Evolutionary conservation across 306 rosid species (phyloP).

Genomic region (Aeschynomene evenia): DNA sequence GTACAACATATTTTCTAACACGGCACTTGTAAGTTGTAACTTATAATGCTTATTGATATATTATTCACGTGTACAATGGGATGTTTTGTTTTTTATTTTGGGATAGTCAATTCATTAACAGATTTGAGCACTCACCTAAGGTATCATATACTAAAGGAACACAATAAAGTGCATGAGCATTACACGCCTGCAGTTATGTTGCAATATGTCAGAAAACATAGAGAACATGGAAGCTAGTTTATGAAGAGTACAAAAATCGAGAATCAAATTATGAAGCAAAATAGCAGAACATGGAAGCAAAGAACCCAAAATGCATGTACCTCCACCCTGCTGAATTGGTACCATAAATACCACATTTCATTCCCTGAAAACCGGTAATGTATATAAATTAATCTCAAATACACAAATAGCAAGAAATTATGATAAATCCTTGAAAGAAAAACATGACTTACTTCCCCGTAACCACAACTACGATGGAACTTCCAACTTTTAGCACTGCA

Average conservation of each 20-base stretch:
- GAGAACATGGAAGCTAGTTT: too few relatives aligned
- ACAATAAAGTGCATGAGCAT: slow-evolving; percentile 89
- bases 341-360: slow-evolving; percentile 86
- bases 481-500: slow-evolving; percentile 61
- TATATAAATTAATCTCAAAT: neutral
- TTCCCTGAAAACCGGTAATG: slow-evolving; percentile 52
- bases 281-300: neutral
- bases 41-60: neutral
- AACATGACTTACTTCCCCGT: slow-evolving; percentile 54
- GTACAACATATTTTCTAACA: neutral
- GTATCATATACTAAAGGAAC: slow-evolving; percentile 93
- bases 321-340: slow-evolving; percentile 73
- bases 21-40: neutral
- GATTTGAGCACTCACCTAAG: slow-evolving; percentile 57
- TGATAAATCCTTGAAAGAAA: neutral
- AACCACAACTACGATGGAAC: slow-evolving; percentile 62
- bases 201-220: slow-evolving; percentile 27
- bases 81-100: neutral
- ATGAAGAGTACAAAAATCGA: slow-evolving; percentile 8
- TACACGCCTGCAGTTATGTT: slow-evolving; percentile 74
- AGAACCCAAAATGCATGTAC: slow-evolving; percentile 90
- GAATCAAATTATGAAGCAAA: neutral
- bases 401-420: slow-evolving; percentile 5
- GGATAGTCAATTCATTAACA: neutral
- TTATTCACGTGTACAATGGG: neutral